phyloP scores from a whole-genome alignment of 129 eudicot species.

The Glebionis coronaria region DNA sequence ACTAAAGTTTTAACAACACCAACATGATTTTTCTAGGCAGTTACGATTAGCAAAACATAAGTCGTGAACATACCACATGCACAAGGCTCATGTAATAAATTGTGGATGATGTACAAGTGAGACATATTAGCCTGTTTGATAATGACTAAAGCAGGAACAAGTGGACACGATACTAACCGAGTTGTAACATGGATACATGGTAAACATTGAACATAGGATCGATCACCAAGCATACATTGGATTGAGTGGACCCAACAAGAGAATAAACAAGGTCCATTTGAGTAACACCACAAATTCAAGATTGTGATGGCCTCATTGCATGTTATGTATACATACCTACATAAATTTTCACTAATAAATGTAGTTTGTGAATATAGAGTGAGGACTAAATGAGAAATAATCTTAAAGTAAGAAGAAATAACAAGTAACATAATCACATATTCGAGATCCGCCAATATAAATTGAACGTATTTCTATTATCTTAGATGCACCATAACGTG shows the following conservation, averaged over 20 bases:
- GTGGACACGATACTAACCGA: constrained; percentile 26
- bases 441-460: too few relatives aligned
- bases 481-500: too few relatives aligned
- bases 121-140: constrained; percentile 28
- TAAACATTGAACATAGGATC: constrained; percentile 27
- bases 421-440: too few relatives aligned
- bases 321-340: too few relatives aligned
- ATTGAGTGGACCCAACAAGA: constrained; percentile 21
- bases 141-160: constrained; percentile 33
- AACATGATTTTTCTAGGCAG: neutral
- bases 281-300: constrained; percentile 1
- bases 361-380: too few relatives aligned
- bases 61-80: neutral
- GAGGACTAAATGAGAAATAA: too few relatives aligned
- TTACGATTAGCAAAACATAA: neutral
- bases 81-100: constrained; percentile 21
- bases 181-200: constrained; percentile 23
- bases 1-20: neutral
- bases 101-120: constrained; percentile 16
- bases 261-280: constrained; percentile 9
- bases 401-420: too few relatives aligned
- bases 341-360: too few relatives aligned
- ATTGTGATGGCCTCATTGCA: constrained; percentile 13
- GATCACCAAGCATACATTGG: constrained; percentile 18
- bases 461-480: too few relatives aligned